Evolutionary conservation across 2,329 filamentous ascomycete genomes (phyloP).

Genomic region (Akanthomyces uredinophilus): DNA sequence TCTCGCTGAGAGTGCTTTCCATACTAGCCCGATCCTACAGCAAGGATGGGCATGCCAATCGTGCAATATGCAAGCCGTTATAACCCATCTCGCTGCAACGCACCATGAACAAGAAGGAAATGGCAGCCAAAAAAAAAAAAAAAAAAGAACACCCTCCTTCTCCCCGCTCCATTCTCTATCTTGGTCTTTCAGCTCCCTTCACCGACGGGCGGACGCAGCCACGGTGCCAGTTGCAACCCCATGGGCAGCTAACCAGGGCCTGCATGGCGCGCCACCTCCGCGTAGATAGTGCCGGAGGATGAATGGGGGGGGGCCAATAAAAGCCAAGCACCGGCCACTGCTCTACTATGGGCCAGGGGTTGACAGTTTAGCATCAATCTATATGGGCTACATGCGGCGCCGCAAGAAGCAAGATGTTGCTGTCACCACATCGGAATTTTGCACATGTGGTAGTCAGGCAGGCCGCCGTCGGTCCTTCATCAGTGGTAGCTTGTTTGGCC

Average conservation of each 20-base stretch:
- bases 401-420: too few relatives aligned
- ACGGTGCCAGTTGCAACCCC: constrained; percentile 6
- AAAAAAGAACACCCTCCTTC: too few relatives aligned
- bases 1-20: neutral
- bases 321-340: neutral
- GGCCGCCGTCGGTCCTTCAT: too few relatives aligned
- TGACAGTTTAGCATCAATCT: too few relatives aligned
- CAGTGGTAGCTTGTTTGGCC: too few relatives aligned
- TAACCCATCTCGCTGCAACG: neutral
- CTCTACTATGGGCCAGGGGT: too few relatives aligned
- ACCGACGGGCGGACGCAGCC: neutral
- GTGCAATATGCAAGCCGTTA: neutral
- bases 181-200: neutral
- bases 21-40: too few relatives aligned
- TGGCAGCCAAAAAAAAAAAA: too few relatives aligned
- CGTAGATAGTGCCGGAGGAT: neutral
- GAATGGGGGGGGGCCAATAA: neutral
- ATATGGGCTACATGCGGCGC: too few relatives aligned
- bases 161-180: too few relatives aligned
- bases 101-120: neutral
- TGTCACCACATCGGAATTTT: too few relatives aligned
- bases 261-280: constrained; percentile 3
- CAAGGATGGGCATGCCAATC: neutral
- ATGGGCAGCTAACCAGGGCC: neutral
- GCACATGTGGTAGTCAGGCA: too few relatives aligned